Conservation (phyloP, 2,329 filamentous ascomycete genomes). For the Aspergillus chevalieri region DNA sequence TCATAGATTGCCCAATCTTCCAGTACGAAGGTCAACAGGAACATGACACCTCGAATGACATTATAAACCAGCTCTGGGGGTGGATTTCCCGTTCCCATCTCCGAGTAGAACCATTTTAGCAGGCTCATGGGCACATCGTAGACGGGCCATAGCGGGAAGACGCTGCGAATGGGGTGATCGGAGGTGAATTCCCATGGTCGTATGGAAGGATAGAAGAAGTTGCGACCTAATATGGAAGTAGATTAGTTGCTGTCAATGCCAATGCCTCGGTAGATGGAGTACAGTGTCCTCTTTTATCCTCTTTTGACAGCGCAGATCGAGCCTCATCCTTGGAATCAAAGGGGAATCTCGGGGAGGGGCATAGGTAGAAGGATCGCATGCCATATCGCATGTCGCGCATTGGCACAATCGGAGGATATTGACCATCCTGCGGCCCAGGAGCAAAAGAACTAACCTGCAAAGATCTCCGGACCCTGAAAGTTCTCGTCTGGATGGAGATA, state of each 20-base stretch:
- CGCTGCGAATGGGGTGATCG: conserved; percentile 81
- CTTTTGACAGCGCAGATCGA: neutral
- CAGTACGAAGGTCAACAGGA: conserved; percentile 87
- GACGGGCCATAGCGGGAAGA: conserved; percentile 92
- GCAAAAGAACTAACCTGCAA: conserved; percentile 65
- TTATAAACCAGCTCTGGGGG: conserved; percentile 86
- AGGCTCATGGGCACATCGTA: conserved; percentile 93
- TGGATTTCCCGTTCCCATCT: conserved; percentile 66
- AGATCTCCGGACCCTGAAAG: conserved; percentile 96
- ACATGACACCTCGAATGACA: conserved; percentile 83
- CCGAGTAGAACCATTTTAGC: conserved; percentile 86
- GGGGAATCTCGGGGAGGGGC: neutral
- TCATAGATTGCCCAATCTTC: conserved; percentile 98
- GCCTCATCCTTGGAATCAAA: neutral
- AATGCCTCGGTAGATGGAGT: neutral
- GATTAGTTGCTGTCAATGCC: neutral
- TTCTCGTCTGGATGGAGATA: conserved; percentile 98
- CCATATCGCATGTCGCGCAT: neutral
- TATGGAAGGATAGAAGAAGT: conserved; percentile 85
- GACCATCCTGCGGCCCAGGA: neutral
- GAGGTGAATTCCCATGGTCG: conserved; percentile 95
- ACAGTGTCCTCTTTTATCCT: neutral
- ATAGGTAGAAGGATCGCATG: neutral
- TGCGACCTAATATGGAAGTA: conserved; percentile 59
- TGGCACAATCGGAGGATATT: neutral